Evolutionary conservation across 495 filamentous ascomycete species (phyloP).

Genomic region (Cenococcum geophilum): DNA sequence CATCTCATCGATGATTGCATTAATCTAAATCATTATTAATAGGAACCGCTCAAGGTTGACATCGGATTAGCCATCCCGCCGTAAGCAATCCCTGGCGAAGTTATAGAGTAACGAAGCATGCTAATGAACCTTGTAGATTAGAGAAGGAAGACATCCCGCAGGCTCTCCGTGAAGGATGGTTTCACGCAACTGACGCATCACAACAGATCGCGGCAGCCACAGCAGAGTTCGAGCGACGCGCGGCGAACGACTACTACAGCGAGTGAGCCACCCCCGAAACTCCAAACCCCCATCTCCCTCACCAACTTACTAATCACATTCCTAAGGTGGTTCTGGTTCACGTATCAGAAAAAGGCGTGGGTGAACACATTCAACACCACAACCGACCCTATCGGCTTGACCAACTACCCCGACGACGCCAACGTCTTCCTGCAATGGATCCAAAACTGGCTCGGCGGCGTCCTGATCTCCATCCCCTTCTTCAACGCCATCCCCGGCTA

Average conservation of each 20-base stretch:
- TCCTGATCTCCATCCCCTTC: conserved; percentile 37
- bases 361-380: conserved; percentile 48
- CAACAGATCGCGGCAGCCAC: conserved; percentile 46
- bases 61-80: conserved; percentile 47
- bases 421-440: conserved; percentile 46
- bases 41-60: conserved; percentile 41
- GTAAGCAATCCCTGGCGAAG: conserved; percentile 30
- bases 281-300: background rate
- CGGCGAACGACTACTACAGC: conserved; percentile 44
- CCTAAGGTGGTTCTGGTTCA: conserved; percentile 49
- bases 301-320: background rate
- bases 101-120: too few relatives aligned
- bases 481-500: conserved; percentile 43
- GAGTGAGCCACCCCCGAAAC: conserved; percentile 29
- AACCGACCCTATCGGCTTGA: conserved; percentile 32
- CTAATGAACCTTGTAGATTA: too few relatives aligned
- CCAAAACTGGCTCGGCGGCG: conserved; percentile 43
- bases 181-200: conserved; percentile 29
- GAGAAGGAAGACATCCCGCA: conserved; percentile 35
- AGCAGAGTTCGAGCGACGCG: conserved; percentile 46
- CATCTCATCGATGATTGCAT: background rate
- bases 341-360: conserved; percentile 44
- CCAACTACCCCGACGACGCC: conserved; percentile 41
- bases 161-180: conserved; percentile 35
- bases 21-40: background rate